A percentile compares a stretch with the other conserved stretches of the same genome.
phyloP scores from a whole-genome alignment of 2,329 filamentous ascomycete genomes.

The Rhynchosporium graminicola region DNA sequence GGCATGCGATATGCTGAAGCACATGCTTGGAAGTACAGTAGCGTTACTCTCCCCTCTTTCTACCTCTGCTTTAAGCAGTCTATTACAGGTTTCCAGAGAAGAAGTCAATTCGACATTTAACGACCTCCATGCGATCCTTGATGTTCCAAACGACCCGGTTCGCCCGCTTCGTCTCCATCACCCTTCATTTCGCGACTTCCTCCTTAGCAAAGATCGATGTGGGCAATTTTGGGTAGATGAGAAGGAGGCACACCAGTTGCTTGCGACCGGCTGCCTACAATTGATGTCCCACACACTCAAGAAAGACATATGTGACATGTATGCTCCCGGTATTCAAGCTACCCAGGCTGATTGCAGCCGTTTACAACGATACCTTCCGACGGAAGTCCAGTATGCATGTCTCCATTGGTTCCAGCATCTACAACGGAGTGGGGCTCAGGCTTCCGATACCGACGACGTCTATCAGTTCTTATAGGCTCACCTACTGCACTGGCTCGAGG shows the following conservation, averaged over 20 bases:
- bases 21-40: constrained; percentile 21
- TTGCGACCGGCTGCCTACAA: constrained; percentile 38
- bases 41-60: constrained; percentile 10
- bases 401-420: constrained; percentile 13
- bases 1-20: constrained; percentile 14
- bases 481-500: constrained; percentile 11
- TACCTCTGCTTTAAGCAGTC: constrained; percentile 14
- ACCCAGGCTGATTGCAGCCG: constrained; percentile 23
- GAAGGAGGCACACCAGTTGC: constrained; percentile 35
- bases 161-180: constrained; percentile 31
- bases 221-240: constrained; percentile 38
- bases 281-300: constrained; percentile 39
- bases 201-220: constrained; percentile 34
- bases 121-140: constrained; percentile 15
- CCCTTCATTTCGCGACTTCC: constrained; percentile 41
- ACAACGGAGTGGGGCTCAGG: constrained; percentile 13
- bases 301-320: constrained; percentile 22
- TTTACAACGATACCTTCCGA: constrained; percentile 23
- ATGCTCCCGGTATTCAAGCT: constrained; percentile 27
- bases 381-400: constrained; percentile 15
- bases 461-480: constrained; percentile 13
- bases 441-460: background rate
- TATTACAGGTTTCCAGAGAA: constrained; percentile 12
- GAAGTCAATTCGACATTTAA: constrained; percentile 15
- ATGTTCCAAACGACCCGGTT: constrained; percentile 25